phyloP scores from a whole-genome alignment of 805 yeast genomes.

The Cyberlindnera galapagoensis region DNA sequence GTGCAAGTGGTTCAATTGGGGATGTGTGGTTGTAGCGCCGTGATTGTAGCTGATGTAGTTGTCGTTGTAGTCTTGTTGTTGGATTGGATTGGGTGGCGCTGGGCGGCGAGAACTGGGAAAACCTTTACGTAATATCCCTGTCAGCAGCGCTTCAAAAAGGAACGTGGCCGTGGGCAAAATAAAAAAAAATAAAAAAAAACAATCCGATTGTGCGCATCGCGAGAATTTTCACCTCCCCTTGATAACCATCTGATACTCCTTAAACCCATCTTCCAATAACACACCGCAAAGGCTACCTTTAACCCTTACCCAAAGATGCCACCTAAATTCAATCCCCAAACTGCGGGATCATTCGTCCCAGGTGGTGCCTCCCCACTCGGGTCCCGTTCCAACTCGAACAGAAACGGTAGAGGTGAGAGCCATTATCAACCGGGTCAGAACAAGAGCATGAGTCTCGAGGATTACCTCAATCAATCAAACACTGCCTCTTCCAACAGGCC shows the following conservation, averaged over 20 bases:
- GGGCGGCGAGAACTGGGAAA: no score
- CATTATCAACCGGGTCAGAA: constrained; percentile 11
- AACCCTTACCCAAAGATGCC: constrained; percentile 25
- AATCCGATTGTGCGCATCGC: no score
- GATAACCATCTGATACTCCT: no score
- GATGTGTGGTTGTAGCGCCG: background rate
- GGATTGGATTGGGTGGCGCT: no score
- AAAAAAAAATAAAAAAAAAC: no score
- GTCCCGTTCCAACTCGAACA: constrained; percentile 7
- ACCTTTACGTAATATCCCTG: no score
- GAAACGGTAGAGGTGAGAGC: constrained; percentile 7
- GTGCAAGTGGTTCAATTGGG: constrained; percentile 1
- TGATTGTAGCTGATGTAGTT: background rate
- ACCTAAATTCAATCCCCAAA: constrained; percentile 33
- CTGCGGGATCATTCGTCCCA: constrained; percentile 28
- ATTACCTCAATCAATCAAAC: constrained; percentile 15
- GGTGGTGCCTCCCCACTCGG: constrained; percentile 12
- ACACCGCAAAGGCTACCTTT: background rate
- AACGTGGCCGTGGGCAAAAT: no score
- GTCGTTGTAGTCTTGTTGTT: no score
- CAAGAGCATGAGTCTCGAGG: constrained; percentile 22
- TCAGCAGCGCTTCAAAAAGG: no score
- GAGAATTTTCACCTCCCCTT: no score
- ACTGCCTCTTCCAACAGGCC: constrained; percentile 8
- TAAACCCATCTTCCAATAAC: no score